Evolutionary conservation across 2,329 filamentous ascomycete species (phyloP).

Genomic region (Microsporum ferrugineum): DNA sequence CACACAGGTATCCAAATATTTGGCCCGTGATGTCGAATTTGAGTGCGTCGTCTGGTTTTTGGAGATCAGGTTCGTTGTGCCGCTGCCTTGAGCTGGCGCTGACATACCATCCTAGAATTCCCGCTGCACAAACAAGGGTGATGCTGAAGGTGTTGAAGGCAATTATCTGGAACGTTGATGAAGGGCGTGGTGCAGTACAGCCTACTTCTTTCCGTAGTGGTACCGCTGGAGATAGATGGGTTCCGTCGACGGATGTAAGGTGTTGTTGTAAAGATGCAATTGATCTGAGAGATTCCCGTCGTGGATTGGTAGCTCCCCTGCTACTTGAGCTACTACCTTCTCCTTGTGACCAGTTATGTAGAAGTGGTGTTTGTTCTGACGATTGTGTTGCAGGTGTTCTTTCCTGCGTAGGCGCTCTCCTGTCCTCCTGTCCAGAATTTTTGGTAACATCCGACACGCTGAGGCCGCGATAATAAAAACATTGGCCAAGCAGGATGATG

Average conservation of each 20-base stretch:
- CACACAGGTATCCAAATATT: slow-evolving; percentile 87
- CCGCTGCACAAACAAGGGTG: slow-evolving; percentile 70
- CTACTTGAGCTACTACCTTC: slow-evolving; percentile 10
- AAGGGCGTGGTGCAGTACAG: slow-evolving; percentile 37
- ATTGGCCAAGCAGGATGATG: slow-evolving; percentile 75
- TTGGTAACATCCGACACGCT: slow-evolving; percentile 22
- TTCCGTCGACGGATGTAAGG: slow-evolving; percentile 47
- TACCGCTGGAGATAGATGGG: slow-evolving; percentile 68
- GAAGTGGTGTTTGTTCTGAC: slow-evolving; percentile 17
- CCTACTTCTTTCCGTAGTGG: slow-evolving; percentile 42
- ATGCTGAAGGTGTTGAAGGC: slow-evolving; percentile 67
- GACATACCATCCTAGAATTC: slow-evolving; percentile 76
- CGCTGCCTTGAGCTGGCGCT: slow-evolving; percentile 39
- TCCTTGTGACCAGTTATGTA: slow-evolving; percentile 7
- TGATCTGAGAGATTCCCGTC: slow-evolving; percentile 16
- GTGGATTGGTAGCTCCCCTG: background rate
- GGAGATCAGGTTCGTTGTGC: slow-evolving; percentile 14
- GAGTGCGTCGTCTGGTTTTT: slow-evolving; percentile 36
- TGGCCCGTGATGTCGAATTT: slow-evolving; percentile 70
- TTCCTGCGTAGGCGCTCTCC: background rate
- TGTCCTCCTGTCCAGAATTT: background rate
- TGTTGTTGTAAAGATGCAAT: slow-evolving; percentile 34
- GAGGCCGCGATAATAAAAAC: slow-evolving; percentile 91
- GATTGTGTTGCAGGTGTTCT: background rate
- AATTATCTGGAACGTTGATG: slow-evolving; percentile 35